Conservation (phyloP, 768 basidiomycete species). For the Russula foetens region DNA sequence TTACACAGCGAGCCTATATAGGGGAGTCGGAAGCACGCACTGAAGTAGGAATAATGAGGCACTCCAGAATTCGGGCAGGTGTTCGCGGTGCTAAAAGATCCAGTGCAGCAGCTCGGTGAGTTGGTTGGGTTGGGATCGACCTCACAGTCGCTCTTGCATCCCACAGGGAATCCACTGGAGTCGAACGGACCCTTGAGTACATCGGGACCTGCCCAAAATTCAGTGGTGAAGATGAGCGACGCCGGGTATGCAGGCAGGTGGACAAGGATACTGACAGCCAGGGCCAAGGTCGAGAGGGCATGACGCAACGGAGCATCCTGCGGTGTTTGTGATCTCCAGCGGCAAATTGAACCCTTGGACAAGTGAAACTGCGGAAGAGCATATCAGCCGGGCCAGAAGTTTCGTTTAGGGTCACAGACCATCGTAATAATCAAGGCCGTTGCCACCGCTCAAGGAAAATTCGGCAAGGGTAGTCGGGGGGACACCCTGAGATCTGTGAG, state of each 20-base stretch:
- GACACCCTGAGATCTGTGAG: no score
- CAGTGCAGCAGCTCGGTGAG: slow-evolving; percentile 56
- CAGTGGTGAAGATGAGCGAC: neutral
- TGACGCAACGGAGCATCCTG: slow-evolving; percentile 28
- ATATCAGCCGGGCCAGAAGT: neutral
- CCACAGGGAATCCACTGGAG: slow-evolving; percentile 31
- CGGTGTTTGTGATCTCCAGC: slow-evolving; percentile 27
- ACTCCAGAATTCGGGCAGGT: slow-evolving; percentile 24
- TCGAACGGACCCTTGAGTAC: slow-evolving; percentile 17
- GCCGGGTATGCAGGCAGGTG: neutral
- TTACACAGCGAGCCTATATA: no score
- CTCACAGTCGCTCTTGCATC: slow-evolving; percentile 37
- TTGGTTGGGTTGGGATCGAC: slow-evolving; percentile 31
- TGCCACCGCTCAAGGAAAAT: no score
- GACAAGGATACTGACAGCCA: slow-evolving; percentile 21
- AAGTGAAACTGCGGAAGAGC: slow-evolving; percentile 21
- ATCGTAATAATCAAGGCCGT: no score
- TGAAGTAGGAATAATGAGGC: slow-evolving; percentile 32
- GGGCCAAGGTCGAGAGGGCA: slow-evolving; percentile 33
- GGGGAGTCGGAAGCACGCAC: slow-evolving; percentile 23
- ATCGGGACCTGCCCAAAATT: slow-evolving; percentile 24
- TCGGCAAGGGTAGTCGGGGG: no score
- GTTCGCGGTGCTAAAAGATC: slow-evolving; percentile 39
- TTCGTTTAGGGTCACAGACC: no score
- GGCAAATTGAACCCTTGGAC: slow-evolving; percentile 31